Conservation (phyloP, 192 early-diverging fungal species). For the Haplosporangium gracile region DNA sequence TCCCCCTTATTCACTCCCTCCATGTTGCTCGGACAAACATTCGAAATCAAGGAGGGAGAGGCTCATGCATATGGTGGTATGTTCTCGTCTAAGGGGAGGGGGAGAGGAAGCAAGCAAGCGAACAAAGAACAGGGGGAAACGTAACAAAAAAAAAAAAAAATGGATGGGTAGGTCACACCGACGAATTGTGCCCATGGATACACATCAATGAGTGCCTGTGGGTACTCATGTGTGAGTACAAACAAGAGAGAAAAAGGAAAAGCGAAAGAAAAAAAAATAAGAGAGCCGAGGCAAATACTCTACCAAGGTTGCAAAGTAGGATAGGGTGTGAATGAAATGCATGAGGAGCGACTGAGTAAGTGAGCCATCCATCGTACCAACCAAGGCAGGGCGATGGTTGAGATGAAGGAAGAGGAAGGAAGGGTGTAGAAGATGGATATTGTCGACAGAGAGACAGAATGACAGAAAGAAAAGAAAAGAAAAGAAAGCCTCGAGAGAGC, state of each 20-base stretch:
- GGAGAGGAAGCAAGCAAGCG: background rate
- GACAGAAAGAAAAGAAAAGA: too few relatives aligned
- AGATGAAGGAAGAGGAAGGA: background rate
- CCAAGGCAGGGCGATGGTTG: too few relatives aligned
- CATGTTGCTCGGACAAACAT: background rate
- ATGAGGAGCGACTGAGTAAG: too few relatives aligned
- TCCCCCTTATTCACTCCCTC: too few relatives aligned
- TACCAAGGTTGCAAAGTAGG: background rate
- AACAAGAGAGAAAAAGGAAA: background rate
- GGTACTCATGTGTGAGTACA: slow-evolving; percentile 7
- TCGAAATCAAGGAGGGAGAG: background rate
- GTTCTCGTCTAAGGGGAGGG: background rate
- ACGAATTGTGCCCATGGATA: slow-evolving; percentile 32
- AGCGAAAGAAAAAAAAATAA: background rate
- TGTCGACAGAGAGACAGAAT: too few relatives aligned
- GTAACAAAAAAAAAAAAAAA: background rate
- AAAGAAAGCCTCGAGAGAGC: background rate
- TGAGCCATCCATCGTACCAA: too few relatives aligned
- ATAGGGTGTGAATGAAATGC: too few relatives aligned
- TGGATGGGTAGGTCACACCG: slow-evolving; percentile 10
- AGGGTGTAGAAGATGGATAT: background rate
- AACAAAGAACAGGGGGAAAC: background rate
- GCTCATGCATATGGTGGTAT: background rate
- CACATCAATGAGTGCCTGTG: background rate
- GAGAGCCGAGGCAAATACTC: background rate